Conservation (phyloP, 352 stramenopile genomes). For the Phytopythium litorale region DNA sequence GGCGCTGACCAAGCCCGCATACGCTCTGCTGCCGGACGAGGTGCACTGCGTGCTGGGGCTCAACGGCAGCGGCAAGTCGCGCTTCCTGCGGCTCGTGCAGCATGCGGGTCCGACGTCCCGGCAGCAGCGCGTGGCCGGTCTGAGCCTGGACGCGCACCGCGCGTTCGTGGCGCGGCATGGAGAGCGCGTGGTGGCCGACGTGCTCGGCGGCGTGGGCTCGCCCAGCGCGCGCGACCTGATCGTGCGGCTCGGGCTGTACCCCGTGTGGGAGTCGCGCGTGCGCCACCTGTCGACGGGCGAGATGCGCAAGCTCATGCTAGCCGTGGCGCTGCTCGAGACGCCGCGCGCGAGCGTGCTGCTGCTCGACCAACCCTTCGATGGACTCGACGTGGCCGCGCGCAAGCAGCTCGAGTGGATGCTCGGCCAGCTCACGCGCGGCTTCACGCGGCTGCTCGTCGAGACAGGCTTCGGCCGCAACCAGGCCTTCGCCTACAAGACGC, state of each 20-base stretch:
- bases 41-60: conserved; percentile 70
- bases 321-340: conserved; percentile 69
- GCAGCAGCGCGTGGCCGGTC: conserved; percentile 31
- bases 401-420: conserved; percentile 83
- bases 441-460: conserved; percentile 88
- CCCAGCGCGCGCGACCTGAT: conserved; percentile 83
- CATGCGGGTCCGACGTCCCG: conserved; percentile 11
- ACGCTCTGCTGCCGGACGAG: conserved; percentile 42
- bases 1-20: conserved; percentile 25
- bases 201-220: conserved; percentile 66
- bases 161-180: conserved; percentile 65
- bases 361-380: conserved; percentile 93
- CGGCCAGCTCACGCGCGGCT: conserved; percentile 77
- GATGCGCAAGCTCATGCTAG: conserved; percentile 91
- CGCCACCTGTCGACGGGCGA: conserved; percentile 89
- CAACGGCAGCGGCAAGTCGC: conserved; percentile 69
- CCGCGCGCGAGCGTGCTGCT: conserved; percentile 79
- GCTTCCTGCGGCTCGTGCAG: conserved; percentile 46
- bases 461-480: conserved; percentile 71
- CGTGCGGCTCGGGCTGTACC: conserved; percentile 91
- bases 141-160: conserved; percentile 87
- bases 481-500: conserved; percentile 80
- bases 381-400: conserved; percentile 84
- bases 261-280: conserved; percentile 81
- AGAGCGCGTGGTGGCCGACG: conserved; percentile 50